phyloP scores from a whole-genome alignment of 139 green algal species.

The Chlorella sp. region DNA sequence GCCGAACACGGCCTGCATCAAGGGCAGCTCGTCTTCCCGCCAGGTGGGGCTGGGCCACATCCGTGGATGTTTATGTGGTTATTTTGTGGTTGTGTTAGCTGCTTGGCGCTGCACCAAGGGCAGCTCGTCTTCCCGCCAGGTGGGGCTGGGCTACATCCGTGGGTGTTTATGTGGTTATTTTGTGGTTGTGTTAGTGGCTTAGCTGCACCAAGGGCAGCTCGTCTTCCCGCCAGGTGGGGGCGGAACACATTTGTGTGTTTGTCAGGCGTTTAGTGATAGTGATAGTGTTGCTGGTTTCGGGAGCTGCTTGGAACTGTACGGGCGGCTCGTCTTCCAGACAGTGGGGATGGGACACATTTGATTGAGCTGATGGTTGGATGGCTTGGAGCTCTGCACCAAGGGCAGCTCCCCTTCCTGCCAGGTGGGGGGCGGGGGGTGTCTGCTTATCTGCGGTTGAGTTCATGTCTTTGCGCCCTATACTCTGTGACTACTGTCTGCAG shows the following conservation, averaged over 20 bases:
- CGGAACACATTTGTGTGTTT: not conserved
- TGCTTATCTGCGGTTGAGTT: too few relatives aligned
- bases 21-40: slow-evolving; percentile 61
- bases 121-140: not conserved
- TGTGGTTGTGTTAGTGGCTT: not conserved
- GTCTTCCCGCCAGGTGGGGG: not conserved
- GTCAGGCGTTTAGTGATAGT: too few relatives aligned
- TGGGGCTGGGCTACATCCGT: not conserved
- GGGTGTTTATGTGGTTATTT: not conserved
- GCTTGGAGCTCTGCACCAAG: too few relatives aligned
- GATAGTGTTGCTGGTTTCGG: too few relatives aligned
- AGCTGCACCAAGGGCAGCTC: not conserved
- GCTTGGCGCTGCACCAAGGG: not conserved
- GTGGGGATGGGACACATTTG: too few relatives aligned
- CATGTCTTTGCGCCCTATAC: too few relatives aligned
- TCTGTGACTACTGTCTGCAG: too few relatives aligned
- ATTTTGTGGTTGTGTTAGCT: not conserved
- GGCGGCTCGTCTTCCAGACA: too few relatives aligned
- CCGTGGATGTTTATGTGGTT: not conserved
- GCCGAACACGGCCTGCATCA: slow-evolving; percentile 74
- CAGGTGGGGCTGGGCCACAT: not conserved
- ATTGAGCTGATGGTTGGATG: too few relatives aligned
- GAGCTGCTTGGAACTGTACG: too few relatives aligned
- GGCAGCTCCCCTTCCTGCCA: too few relatives aligned
- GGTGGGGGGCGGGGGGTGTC: too few relatives aligned